Percentiles rank a stretch among this genome's conserved stretches.
These are phyloP conservation scores for Salvia splendens DNA, from an alignment of 257 asterid genomes.

Conservation along the genomic window DNA sequence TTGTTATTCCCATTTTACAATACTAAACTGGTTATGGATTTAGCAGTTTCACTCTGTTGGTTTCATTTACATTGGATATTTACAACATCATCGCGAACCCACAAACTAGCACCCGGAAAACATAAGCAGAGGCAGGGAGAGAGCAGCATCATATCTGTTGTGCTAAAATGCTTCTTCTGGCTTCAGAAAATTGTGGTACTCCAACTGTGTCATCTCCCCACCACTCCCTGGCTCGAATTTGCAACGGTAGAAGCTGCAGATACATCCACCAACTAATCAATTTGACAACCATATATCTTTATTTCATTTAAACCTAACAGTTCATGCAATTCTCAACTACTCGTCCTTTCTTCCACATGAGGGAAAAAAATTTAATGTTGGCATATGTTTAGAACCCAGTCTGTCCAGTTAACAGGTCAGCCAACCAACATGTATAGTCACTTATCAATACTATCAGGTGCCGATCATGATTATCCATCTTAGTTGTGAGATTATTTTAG, in stretches of 20 bases:
- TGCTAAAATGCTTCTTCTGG: constrained; percentile 63
- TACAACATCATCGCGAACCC: constrained; percentile 32
- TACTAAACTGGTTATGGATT: constrained; percentile 16
- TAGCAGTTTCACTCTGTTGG: constrained; percentile 24
- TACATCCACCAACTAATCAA: constrained; percentile 6
- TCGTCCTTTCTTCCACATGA: background rate
- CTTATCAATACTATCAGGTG: background rate
- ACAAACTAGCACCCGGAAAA: constrained; percentile 27
- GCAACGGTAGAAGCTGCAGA: constrained; percentile 78
- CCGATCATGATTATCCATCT: too few relatives aligned
- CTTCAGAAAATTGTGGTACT: constrained; percentile 73
- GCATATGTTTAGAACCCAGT: background rate
- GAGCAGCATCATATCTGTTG: background rate
- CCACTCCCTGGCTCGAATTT: constrained; percentile 65
- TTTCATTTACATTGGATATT: constrained; percentile 35
- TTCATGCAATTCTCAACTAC: background rate
- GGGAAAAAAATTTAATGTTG: background rate
- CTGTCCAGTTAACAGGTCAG: background rate
- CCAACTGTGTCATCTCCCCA: constrained; percentile 91
- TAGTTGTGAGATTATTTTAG: too few relatives aligned
- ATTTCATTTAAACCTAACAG: background rate
- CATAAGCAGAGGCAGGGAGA: background rate
- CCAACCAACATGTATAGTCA: background rate
- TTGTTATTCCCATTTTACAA: constrained; percentile 11
- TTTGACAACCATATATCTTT: background rate